Conservation (phyloP, 2,329 filamentous ascomycete genomes). For the Trichoderma afroharzianum region DNA sequence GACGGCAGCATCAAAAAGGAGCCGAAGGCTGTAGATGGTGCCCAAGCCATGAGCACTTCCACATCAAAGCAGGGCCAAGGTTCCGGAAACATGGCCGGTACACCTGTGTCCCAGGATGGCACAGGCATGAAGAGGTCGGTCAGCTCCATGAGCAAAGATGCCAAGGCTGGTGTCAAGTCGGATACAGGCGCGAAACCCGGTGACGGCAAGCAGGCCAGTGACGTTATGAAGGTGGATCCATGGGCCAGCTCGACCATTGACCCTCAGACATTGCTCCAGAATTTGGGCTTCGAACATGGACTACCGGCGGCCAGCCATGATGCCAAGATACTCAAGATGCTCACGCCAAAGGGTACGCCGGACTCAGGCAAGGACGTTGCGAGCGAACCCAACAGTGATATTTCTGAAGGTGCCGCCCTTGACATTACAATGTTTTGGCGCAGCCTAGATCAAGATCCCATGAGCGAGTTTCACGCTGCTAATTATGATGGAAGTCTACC, state of each 20-base stretch:
- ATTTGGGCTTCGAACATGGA: slow-evolving; percentile 34
- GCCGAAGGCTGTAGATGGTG: slow-evolving; percentile 28
- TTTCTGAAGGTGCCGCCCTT: slow-evolving; percentile 51
- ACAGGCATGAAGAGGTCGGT: slow-evolving; percentile 48
- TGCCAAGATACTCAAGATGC: slow-evolving; percentile 50
- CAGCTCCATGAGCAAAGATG: slow-evolving; percentile 44
- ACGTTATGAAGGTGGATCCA: slow-evolving; percentile 23
- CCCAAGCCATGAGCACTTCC: slow-evolving; percentile 39
- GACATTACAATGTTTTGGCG: slow-evolving; percentile 53
- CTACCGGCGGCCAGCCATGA: slow-evolving; percentile 49
- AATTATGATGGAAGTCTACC: slow-evolving; percentile 23
- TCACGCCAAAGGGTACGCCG: slow-evolving; percentile 61
- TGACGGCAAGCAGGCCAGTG: slow-evolving; percentile 29
- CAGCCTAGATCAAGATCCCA: slow-evolving; percentile 44
- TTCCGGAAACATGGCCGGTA: slow-evolving; percentile 40
- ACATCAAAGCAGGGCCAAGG: slow-evolving; percentile 48
- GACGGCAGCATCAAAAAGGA: slow-evolving; percentile 43
- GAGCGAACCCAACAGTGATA: slow-evolving; percentile 61
- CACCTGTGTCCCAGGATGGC: slow-evolving; percentile 49
- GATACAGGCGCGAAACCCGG: slow-evolving; percentile 28
- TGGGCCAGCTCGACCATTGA: slow-evolving; percentile 49
- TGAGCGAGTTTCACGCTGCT: slow-evolving; percentile 41
- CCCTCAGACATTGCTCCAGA: slow-evolving; percentile 40
- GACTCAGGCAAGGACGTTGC: slow-evolving; percentile 59
- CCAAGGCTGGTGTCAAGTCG: slow-evolving; percentile 29